Conservation (phyloP, 139 green algal species). For the Coelastrella sp. region DNA sequence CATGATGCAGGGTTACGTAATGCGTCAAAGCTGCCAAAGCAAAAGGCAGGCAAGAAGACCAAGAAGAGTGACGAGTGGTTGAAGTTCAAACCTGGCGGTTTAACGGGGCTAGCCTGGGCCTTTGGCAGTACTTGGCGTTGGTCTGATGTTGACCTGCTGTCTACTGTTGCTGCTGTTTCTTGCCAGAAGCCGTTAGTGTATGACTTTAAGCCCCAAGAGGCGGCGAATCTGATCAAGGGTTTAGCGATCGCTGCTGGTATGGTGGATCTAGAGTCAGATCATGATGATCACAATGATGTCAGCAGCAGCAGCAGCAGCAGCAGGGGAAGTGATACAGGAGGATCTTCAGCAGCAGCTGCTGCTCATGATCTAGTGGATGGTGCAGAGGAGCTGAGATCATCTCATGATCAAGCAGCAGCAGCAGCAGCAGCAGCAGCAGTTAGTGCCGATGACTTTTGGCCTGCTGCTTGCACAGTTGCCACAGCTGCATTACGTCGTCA, state of each 20-base stretch:
- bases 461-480: neutral
- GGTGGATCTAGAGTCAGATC: neutral
- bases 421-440: neutral
- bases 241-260: slow-evolving; percentile 17
- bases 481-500: neutral
- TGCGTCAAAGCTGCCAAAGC: neutral
- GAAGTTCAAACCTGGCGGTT: neutral
- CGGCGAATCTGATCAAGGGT: slow-evolving; percentile 21
- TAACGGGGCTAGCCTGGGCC: neutral
- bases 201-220: slow-evolving; percentile 4
- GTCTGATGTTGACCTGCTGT: neutral
- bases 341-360: neutral
- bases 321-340: neutral
- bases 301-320: neutral
- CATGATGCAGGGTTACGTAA: neutral
- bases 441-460: neutral
- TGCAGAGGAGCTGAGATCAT: neutral
- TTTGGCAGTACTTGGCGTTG: neutral
- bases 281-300: too few relatives aligned
- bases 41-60: neutral
- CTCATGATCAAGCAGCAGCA: neutral
- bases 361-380: neutral
- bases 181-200: neutral
- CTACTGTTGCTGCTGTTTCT: neutral
- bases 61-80: neutral